These are phyloP conservation scores for Pulveroboletus ravenelii DNA, from an alignment of 768 basidiomycete genomes.

Conservation along the genomic window DNA sequence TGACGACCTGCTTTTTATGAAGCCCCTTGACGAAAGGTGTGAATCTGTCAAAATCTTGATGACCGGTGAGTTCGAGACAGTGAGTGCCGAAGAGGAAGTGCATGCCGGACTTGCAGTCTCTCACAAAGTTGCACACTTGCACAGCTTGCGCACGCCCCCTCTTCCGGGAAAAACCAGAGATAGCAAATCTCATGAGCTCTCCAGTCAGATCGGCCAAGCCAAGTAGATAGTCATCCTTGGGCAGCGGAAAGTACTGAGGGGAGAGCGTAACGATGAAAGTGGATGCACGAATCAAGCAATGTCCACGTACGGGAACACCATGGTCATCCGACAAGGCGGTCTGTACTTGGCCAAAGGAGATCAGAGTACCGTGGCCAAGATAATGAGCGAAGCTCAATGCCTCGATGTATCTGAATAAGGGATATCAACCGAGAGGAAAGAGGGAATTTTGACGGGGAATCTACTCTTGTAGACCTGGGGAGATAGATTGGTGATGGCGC, in stretches of 20 bases:
- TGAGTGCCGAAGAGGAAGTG: not conserved
- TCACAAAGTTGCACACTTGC: conserved; percentile 65
- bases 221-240: conserved; percentile 82
- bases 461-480: conserved; percentile 79
- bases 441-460: not conserved
- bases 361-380: conserved; percentile 61
- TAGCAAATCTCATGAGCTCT: conserved; percentile 94
- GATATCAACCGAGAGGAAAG: conserved; percentile 13
- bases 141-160: conserved; percentile 61
- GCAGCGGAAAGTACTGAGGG: conserved; percentile 67
- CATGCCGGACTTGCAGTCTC: conserved; percentile 67
- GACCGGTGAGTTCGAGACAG: not conserved
- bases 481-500: conserved; percentile 69
- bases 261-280: conserved; percentile 2
- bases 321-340: conserved; percentile 53
- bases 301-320: conserved; percentile 56
- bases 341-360: conserved; percentile 68
- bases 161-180: conserved; percentile 68
- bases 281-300: not conserved
- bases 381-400: conserved; percentile 87
- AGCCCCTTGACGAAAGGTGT: conserved; percentile 68
- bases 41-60: conserved; percentile 72
- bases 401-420: conserved; percentile 68
- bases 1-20: conserved; percentile 83
- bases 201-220: conserved; percentile 94